A percentile compares a stretch with the other conserved stretches of the same genome.
Evolutionary conservation across 2,329 filamentous ascomycete species (phyloP).

Genomic region (Neophaeococcomyces aloes): DNA sequence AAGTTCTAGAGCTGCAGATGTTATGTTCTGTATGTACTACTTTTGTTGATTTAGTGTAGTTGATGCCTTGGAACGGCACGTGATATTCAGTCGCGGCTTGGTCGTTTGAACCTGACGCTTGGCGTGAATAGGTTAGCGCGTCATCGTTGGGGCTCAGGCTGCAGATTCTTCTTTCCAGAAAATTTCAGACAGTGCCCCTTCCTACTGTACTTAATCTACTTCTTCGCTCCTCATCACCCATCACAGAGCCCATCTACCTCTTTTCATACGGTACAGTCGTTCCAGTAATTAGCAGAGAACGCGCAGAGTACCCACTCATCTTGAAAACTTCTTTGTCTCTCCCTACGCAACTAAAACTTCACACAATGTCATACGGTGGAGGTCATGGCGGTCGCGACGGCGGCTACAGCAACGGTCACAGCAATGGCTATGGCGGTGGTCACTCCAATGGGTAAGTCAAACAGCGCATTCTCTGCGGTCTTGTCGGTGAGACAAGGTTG

Average conservation of each 20-base stretch:
- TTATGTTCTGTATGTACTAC: too few relatives aligned
- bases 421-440: constrained; percentile 12
- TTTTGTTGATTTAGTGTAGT: too few relatives aligned
- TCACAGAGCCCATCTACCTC: constrained; percentile 12
- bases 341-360: constrained; percentile 14
- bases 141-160: neutral
- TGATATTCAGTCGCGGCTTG: neutral
- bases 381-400: constrained; percentile 32
- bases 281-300: neutral
- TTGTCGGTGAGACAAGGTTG: constrained; percentile 5
- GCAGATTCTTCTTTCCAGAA: constrained; percentile 1
- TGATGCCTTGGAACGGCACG: too few relatives aligned
- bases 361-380: constrained; percentile 60
- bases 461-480: neutral
- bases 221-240: constrained; percentile 8
- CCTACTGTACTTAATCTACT: constrained; percentile 7
- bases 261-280: neutral
- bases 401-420: constrained; percentile 39
- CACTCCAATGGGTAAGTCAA: constrained; percentile 18
- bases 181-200: constrained; percentile 7
- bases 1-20: too few relatives aligned
- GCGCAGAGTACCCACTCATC: neutral
- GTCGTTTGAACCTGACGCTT: neutral
- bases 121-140: neutral
- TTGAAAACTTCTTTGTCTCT: neutral